Base-by-base conservation (phyloP, 805 yeast genomes). In the Wickerhamiella qilinensis region DNA sequence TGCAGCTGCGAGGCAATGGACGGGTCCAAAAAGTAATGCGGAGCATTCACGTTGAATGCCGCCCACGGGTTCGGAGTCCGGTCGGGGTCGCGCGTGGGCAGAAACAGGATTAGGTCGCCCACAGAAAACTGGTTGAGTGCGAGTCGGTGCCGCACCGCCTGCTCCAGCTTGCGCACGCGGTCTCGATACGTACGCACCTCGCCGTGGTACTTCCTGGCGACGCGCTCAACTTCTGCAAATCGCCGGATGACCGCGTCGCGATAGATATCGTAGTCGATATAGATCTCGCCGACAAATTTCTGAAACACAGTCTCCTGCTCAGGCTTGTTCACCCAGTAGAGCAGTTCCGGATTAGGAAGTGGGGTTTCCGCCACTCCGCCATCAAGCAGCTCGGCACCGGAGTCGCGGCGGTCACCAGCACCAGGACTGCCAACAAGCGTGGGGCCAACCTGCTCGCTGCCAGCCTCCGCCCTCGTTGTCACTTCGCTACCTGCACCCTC, bases 31-130 rank as follows among this genome's bases (percentile, higher is more conserved):
- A 85, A 77, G 54, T 74, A 85, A 54, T 86, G 85, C 1, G 93
- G 91, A 1, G 83, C 77, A 1, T 88, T 93, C 40, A 81, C 71
- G 46, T 91, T 86, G 62, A 88, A 88, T 1, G 93, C 94, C 0
- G 95, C 95, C 97, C 97, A 88, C 1, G 88, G 84, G 30, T 57
- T 54, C 33, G 58, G 58, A 33, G 46, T 48, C 20, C 56, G 47
- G 24, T 52, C 48, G 40, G 69, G 70, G 34, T 68, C 67, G 33
- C 74, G 60, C 0, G 94, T 84, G 2, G 93, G 95, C 45, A 88
- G 59, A 53, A 88, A 88, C 41, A 88, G 60, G 1, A 83, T 94
- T 48, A 84, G 60, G 55, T 86, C 96, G 11, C 79, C 83, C 9
- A 60, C 58, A 41, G 69, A 69, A 58, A 88, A 88, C 46, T 72